phyloP scores from a whole-genome alignment of 2,329 filamentous ascomycete species.

The Basipetospora chlamydospora region DNA sequence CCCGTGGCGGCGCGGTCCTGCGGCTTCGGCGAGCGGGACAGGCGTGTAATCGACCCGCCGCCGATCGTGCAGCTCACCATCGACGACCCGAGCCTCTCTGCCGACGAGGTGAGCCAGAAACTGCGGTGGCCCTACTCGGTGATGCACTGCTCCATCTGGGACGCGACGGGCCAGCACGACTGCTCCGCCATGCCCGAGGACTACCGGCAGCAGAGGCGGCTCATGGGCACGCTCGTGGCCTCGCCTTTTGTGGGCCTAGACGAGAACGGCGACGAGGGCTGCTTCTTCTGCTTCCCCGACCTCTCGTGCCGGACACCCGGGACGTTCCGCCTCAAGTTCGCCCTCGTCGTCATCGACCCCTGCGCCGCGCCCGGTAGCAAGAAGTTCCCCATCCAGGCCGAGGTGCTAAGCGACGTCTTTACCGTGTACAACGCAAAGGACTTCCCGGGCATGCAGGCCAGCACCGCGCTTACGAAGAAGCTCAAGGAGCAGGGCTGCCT shows the following conservation, averaged over 20 bases:
- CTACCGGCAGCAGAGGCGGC: slow-evolving; percentile 53
- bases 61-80: slow-evolving; percentile 65
- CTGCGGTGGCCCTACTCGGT: slow-evolving; percentile 52
- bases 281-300: slow-evolving; percentile 78
- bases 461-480: slow-evolving; percentile 56
- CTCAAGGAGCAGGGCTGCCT: slow-evolving; percentile 69
- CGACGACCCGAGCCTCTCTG: slow-evolving; percentile 37
- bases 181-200: slow-evolving; percentile 59
- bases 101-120: slow-evolving; percentile 35
- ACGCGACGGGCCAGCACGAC: slow-evolving; percentile 51
- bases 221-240: slow-evolving; percentile 69
- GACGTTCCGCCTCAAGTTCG: slow-evolving; percentile 60
- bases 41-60: slow-evolving; percentile 69
- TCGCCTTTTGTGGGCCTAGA: slow-evolving; percentile 65
- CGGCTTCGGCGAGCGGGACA: slow-evolving; percentile 70
- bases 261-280: slow-evolving; percentile 57
- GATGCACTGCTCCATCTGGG: slow-evolving; percentile 64
- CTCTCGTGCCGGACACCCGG: slow-evolving; percentile 67
- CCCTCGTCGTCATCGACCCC: slow-evolving; percentile 57
- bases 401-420: slow-evolving; percentile 54
- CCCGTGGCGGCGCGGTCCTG: slow-evolving; percentile 66
- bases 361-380: slow-evolving; percentile 30
- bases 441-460: slow-evolving; percentile 72
- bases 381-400: slow-evolving; percentile 34
- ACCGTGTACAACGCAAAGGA: slow-evolving; percentile 74